These are phyloP conservation scores for Ciborinia camelliae DNA, from an alignment of 2,329 filamentous ascomycete genomes.

Conservation along the genomic window DNA sequence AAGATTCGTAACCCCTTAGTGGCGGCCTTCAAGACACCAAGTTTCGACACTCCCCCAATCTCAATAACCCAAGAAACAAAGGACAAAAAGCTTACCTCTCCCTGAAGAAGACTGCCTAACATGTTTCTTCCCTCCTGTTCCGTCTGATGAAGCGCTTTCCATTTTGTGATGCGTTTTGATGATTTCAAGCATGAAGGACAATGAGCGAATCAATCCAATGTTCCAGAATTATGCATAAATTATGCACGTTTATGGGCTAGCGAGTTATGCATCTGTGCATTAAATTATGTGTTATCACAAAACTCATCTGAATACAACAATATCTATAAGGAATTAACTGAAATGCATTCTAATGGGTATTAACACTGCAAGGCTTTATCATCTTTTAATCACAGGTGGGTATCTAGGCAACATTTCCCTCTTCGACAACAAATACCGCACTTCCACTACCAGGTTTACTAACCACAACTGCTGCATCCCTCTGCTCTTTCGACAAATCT, in stretches of 20 bases:
- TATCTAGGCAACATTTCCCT: constrained; percentile 20
- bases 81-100: constrained; percentile 8
- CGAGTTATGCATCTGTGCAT: background rate
- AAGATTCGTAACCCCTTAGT: background rate
- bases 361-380: background rate
- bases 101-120: constrained; percentile 16
- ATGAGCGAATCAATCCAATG: background rate
- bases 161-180: background rate
- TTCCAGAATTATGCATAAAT: constrained; percentile 1
- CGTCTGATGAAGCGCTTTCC: constrained; percentile 11
- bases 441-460: constrained; percentile 80
- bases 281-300: background rate
- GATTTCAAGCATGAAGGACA: background rate
- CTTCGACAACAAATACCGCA: constrained; percentile 47
- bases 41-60: background rate
- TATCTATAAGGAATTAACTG: no score
- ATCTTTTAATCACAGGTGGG: background rate
- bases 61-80: background rate
- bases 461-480: constrained; percentile 77
- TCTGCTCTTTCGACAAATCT: constrained; percentile 64
- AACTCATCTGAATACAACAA: no score
- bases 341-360: constrained; percentile 1
- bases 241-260: background rate
- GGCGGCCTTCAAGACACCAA: background rate
- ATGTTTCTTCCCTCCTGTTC: constrained; percentile 12